Evolutionary conservation across 257 asterid genomes (phyloP), one percentile per base, ranked within the genome.

Genomic region (Forsythia suspensa): DNA sequence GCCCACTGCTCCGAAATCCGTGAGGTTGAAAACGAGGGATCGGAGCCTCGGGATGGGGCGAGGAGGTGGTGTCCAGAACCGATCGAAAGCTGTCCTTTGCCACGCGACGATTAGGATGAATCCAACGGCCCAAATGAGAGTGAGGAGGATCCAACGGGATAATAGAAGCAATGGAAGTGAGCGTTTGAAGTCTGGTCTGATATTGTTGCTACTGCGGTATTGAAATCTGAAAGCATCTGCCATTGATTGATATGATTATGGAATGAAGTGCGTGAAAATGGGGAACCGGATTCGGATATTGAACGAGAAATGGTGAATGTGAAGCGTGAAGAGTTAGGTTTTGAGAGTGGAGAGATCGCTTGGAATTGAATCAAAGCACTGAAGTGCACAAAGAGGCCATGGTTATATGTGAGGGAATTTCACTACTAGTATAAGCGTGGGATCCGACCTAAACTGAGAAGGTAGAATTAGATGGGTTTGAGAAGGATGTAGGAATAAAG

Each of bases 1-100:
- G 15, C 97, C 98, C 36, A 92, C 92, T 40, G 97, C 98, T 73
- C 97, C 97, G 81, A 91, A 94, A 83, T 92, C 97, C 41, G 88
- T 86, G 71, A 94, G 90, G 71, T 88, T 88, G 86, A 92, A 88
- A 4, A 89, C 96, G 16, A 80, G 70, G n/a, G 86, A 42, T 10
- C 98, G 97, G 37, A 94, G 93, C 55, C 70, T 82, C 57, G 98
- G 98, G 70, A 92, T 88, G 71, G 95, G 91, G 43, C 82, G 84
- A 37, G 86, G n/a, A 7, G 84, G 84, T 3, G 81, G 73, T 41
- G 77, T 84, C 89, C 85, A 84, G 44, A 87, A 80, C 73, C 89
- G 88, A 76, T 85, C 91, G 74, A 89, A 85, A 76, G 93, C 91
- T 4, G 85, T 74, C 76, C 87, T 81, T 81, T 94, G 98, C 94